Base-by-base conservation (phyloP, 805 yeast genomes). In the Saccharomycopsis sp. region DNA sequence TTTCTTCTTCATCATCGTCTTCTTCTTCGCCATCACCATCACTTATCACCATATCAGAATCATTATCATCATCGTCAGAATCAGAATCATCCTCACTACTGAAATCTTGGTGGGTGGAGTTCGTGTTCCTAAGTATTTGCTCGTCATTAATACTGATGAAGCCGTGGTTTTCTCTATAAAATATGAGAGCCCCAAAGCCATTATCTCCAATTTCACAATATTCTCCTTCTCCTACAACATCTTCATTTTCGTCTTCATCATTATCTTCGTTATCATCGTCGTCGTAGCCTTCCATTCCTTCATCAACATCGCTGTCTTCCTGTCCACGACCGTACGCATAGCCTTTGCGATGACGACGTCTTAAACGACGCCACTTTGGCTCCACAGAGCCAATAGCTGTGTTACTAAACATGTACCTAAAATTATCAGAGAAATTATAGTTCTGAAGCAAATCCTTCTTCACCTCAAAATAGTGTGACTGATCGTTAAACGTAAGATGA, bases 401-500 rank as follows among this genome's bases (percentile, higher is more conserved):
- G 47, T 24, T 14, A 29, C 34, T 15, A 29, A 57, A 54, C n/a
- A 23, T 53, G 50, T 58, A 54, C 19, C 24, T n/a, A 44, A 61
- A 56, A 25, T 38, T 41, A 12, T 29, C 42, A n/a, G 53, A 49
- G 52, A n/a, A 52, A n/a, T 25, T 29, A 15, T 8, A 54, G 44
- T 54, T 34, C 52, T 24, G 24, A 19, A 54, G 22, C n/a, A 57
- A 17, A 47, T 59, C 60, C 35, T 61, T 61, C 19, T 54, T 52
- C 42, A 58, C 52, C 24, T 61, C 63, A 58, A 56, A 58, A 53
- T 58, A 58, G 29, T 44, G 58, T 3, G 55, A n/a, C 12, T 47
- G 22, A 29, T 61, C 63, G 15, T 52, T 51, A 24, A 52, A 61
- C 1, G 55, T 24, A 5, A 61, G 19, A 19, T n/a, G 25, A 15